phyloP scores from a whole-genome alignment of 345 rosid species.

The Eucalyptus tenuipes region DNA sequence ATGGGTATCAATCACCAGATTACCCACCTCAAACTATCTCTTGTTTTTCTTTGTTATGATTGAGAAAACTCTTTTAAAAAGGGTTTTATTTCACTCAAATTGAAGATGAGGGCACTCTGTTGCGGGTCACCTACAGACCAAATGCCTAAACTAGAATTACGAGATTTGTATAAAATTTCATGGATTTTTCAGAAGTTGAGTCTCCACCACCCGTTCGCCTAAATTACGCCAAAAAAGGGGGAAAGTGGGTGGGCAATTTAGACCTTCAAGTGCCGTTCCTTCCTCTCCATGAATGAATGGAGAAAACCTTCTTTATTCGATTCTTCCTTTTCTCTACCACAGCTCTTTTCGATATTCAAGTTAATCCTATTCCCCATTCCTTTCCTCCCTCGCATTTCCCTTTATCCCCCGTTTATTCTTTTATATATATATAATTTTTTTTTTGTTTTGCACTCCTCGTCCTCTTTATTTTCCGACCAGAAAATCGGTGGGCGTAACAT shows the following conservation, averaged over 20 bases:
- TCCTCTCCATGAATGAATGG: neutral
- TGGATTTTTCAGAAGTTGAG: neutral
- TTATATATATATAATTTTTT: neutral
- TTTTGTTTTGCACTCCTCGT: neutral
- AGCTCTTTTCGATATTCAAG: neutral
- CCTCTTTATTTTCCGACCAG: neutral
- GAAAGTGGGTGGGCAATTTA: neutral
- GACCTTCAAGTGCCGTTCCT: neutral
- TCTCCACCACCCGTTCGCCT: accelerated
- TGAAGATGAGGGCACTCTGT: neutral
- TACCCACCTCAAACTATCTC: neutral
- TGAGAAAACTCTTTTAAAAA: neutral
- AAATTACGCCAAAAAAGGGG: neutral
- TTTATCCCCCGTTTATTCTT: neutral
- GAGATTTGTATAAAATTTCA: neutral
- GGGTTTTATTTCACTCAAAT: neutral
- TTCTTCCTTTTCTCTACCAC: neutral
- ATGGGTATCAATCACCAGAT: accelerated
- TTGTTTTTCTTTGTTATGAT: neutral
- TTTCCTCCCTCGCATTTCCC: neutral
- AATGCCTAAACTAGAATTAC: neutral
- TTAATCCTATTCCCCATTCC: neutral
- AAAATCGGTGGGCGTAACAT: neutral
- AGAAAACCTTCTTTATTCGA: neutral
- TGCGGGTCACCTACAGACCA: neutral